Evolutionary conservation across 2,329 filamentous ascomycete genomes (phyloP).

Genomic region (Cryphonectria radicalis): DNA sequence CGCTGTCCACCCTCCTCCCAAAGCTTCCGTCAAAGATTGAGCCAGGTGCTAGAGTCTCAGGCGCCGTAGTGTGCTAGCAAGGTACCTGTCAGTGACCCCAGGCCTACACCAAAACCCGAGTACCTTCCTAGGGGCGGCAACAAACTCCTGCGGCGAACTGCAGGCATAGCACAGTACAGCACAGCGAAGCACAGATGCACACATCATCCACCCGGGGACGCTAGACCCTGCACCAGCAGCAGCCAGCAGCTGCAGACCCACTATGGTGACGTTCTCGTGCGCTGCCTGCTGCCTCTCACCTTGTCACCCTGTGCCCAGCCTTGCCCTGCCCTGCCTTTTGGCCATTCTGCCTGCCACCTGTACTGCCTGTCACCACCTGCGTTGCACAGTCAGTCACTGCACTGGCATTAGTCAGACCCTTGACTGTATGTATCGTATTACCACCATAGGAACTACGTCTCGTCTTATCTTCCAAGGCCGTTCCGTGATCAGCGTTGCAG

Average conservation of each 20-base stretch:
- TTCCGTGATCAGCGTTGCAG: background rate
- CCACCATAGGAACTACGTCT: too few species aligned
- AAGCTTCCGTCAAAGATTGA: slow-evolving; percentile 1
- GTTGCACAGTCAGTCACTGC: background rate
- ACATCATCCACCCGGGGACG: slow-evolving; percentile 3
- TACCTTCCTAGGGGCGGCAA: slow-evolving; percentile 10
- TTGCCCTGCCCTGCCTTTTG: slow-evolving; percentile 1
- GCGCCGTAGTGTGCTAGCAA: slow-evolving; percentile 5
- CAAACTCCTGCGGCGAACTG: slow-evolving; percentile 6
- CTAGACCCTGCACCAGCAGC: slow-evolving; percentile 10
- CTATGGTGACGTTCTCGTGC: slow-evolving; percentile 17
- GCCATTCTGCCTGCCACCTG: background rate
- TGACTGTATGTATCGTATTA: background rate
- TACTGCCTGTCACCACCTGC: background rate
- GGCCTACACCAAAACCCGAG: background rate
- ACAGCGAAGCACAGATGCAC: background rate
- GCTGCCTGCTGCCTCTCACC: slow-evolving; percentile 18
- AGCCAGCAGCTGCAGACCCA: slow-evolving; percentile 10
- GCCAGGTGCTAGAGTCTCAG: slow-evolving; percentile 5
- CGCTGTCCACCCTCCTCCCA: background rate
- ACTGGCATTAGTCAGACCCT: background rate
- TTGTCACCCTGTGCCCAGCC: background rate
- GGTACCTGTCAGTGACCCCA: slow-evolving; percentile 2
- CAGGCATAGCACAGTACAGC: background rate
- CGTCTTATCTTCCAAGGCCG: background rate